Conservation (phyloP, 495 filamentous ascomycete genomes). For the Corynascus novoguineensis region DNA sequence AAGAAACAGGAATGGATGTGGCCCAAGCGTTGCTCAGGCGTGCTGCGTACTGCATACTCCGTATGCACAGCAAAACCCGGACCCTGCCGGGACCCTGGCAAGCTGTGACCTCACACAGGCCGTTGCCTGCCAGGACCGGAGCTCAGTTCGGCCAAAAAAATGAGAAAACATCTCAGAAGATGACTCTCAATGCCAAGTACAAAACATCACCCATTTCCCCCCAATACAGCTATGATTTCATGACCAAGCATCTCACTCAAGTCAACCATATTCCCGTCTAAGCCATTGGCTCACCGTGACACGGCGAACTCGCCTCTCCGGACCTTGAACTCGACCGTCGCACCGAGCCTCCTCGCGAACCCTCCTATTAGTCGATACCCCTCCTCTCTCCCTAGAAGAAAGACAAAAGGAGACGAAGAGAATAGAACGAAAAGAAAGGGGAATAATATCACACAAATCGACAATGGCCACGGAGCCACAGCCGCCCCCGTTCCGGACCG, state of each 20-base stretch:
- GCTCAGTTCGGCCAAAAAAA: slow-evolving; percentile 7
- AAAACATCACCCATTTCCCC: background rate
- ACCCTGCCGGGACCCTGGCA: background rate
- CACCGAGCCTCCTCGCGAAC: background rate
- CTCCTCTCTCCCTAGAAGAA: background rate
- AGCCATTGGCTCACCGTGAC: background rate
- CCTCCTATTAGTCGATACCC: background rate
- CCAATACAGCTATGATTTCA: background rate
- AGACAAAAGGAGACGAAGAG: background rate
- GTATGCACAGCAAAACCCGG: too few relatives aligned
- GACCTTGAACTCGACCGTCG: background rate
- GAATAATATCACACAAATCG: background rate
- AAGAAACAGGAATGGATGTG: background rate
- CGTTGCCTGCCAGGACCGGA: slow-evolving; percentile 10
- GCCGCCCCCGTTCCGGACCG: slow-evolving; percentile 46
- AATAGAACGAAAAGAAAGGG: background rate
- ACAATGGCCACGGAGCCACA: slow-evolving; percentile 16
- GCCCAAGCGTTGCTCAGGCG: slow-evolving; percentile 6
- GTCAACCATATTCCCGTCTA: background rate
- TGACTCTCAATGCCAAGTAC: background rate
- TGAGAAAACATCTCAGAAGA: background rate
- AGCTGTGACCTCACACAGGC: slow-evolving; percentile 5
- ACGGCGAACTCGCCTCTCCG: background rate
- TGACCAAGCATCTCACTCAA: background rate
- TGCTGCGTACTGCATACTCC: too few relatives aligned